Evolutionary conservation across 1,284 basidiomycete genomes (phyloP).

Genomic region (Ceratobasidium papillatum): DNA sequence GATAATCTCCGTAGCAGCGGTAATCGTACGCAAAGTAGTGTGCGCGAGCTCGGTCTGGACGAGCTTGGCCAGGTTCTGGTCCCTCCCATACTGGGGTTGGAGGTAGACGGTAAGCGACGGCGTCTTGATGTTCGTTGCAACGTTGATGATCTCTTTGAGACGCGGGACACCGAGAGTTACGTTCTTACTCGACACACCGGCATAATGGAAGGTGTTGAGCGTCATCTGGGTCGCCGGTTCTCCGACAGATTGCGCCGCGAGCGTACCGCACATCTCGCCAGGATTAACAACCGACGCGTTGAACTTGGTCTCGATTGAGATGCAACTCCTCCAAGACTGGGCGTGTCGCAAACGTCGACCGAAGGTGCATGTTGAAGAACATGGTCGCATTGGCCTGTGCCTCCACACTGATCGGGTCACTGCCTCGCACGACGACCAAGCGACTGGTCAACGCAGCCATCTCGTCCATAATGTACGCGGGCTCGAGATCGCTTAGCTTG

Average conservation of each 20-base stretch:
- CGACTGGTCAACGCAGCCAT: conserved; percentile 76
- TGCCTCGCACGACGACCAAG: conserved; percentile 87
- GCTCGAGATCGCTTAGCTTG: conserved; percentile 92
- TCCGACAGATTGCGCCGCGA: conserved; percentile 98
- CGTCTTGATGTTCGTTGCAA: conserved; percentile 98
- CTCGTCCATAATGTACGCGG: conserved; percentile 83
- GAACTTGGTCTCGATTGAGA: conserved; percentile 89
- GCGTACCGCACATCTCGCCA: conserved; percentile 98
- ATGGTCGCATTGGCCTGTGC: conserved; percentile 91
- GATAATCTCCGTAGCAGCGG: conserved; percentile 96
- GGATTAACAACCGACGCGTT: conserved; percentile 91
- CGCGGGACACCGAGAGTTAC: conserved; percentile 98
- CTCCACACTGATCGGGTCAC: conserved; percentile 75
- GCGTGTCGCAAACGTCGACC: conserved; percentile 85
- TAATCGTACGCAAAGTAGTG: conserved; percentile 94
- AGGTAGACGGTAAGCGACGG: conserved; percentile 94
- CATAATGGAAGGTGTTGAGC: conserved; percentile 97
- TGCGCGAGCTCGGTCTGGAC: conserved; percentile 94
- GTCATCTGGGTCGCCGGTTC: conserved; percentile 99
- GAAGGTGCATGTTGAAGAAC: conserved; percentile 91
- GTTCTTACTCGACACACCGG: conserved; percentile 97
- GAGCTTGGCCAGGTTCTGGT: conserved; percentile 75
- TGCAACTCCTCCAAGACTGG: conserved; percentile 88
- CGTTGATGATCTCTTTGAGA: conserved; percentile 99
- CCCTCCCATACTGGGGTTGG: conserved; percentile 72